Evolutionary conservation across 202 grass and related monocot species (phyloP), one percentile per base, ranked within the genome.

Genomic region (Eragrostis tef): DNA sequence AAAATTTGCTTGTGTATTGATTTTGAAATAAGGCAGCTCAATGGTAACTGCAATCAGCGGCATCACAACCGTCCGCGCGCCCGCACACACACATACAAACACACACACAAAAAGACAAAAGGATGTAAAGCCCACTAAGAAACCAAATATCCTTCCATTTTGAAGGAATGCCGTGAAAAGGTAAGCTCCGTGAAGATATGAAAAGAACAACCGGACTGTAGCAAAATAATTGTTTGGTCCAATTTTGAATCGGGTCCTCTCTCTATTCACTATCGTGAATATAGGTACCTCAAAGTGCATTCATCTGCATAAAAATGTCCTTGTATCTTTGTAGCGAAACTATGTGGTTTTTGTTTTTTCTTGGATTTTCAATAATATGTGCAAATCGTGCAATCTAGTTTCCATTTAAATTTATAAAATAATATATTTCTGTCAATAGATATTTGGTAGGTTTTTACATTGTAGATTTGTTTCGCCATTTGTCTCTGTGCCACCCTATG

Each of bases 171-270:
- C 0, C 71, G 27, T 71, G 31, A 27, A 27, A 72, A 2, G 9
- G 11, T 49, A 43, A 77, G 49, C 19, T 56, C 11, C 75, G 65
- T 65, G 7, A 71, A 31, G 22, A 64, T 76, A 31, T 11, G 2
- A 31, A 22, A 67, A 10, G 25, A 39, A 12, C 50, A 68, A 73
- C 61, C 74, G 52, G 63, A 66, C 16, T 67, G 12, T 78, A 71
- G 75, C 29, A 31, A 41, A 26, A 26, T 11, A 31, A 31, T 31
- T 31, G 29, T 31, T 31, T 31, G 29, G 29, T 25, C 12, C 1
- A 26, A 12, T 60, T 13, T 3, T 57, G 21, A 60, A 60, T 60
- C 26, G 24, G 22, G 12, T 58, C n/a, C 0, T 16, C 72, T 16
- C 72, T 42, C 41, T 66, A 17, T 12, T 47, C 39, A 67, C n/a